Evolutionary conservation across 1,284 basidiomycete species (phyloP).

Genomic region (Wolfiporia cocos): DNA sequence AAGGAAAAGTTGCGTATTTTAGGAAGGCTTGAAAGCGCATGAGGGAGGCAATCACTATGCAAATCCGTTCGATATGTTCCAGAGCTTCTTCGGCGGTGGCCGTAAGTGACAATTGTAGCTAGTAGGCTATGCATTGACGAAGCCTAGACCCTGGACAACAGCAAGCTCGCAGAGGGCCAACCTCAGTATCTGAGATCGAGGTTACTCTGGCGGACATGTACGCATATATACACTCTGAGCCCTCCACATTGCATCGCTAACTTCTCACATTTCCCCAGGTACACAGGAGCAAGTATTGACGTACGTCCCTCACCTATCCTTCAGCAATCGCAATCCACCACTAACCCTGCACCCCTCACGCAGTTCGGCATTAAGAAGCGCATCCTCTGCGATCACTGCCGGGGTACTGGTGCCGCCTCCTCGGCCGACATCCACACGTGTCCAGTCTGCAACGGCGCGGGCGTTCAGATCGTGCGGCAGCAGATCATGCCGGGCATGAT

Average conservation of each 20-base stretch:
- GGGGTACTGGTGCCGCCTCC: slow-evolving; percentile 86
- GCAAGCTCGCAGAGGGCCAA: slow-evolving; percentile 77
- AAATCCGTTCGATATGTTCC: slow-evolving; percentile 95
- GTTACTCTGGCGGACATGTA: slow-evolving; percentile 82
- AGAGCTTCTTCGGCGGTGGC: slow-evolving; percentile 84
- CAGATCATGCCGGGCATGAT: slow-evolving; percentile 97
- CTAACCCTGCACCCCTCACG: not conserved
- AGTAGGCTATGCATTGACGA: too few species aligned
- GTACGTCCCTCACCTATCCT: slow-evolving; percentile 35
- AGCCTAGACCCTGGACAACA: slow-evolving; percentile 48
- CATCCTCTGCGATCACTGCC: slow-evolving; percentile 89
- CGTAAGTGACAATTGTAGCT: slow-evolving; percentile 43
- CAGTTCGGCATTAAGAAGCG: slow-evolving; percentile 88
- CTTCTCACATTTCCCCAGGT: slow-evolving; percentile 32
- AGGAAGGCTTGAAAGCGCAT: slow-evolving; percentile 86
- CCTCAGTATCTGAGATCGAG: slow-evolving; percentile 83
- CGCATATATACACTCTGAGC: slow-evolving; percentile 18
- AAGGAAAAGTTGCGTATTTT: not conserved
- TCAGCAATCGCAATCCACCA: not conserved
- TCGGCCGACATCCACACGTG: slow-evolving; percentile 83
- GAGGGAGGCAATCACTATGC: slow-evolving; percentile 66
- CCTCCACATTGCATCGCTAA: slow-evolving; percentile 8
- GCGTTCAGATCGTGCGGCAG: slow-evolving; percentile 80
- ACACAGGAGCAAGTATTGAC: slow-evolving; percentile 78
- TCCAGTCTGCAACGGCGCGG: slow-evolving; percentile 75